Base-by-base conservation (phyloP, 2,329 filamentous ascomycete genomes). In the Hypoxylon sp. region DNA sequence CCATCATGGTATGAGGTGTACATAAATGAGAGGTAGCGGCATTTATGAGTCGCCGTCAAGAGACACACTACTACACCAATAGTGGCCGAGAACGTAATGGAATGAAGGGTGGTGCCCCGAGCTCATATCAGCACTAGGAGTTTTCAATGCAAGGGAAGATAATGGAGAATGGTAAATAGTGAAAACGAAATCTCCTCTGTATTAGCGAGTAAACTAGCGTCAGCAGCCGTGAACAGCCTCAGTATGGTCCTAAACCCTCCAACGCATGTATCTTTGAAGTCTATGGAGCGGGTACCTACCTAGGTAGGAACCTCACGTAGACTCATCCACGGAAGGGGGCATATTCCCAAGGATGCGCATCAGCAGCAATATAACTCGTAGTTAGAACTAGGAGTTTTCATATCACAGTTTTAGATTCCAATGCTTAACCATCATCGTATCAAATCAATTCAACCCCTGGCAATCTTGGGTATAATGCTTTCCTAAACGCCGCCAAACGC, bases 391-490 rank as follows among this genome's bases (percentile, higher is more conserved):
- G 13, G 32, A 44, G 27, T 29, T 29, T 32, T 42, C 37, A 52
- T 6, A 13, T 31, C 19, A 60, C 44, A 32, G 37, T 15, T 4
- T 4, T n/a, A 21, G 32, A 50, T 39, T 47, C 21, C 32, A 32
- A 13, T 35, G 29, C 29, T 11, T 13, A 47, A 19, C 39, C 31
- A 39, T 31, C 48, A 48, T 51, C 21, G 48, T 61, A 51, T 61
- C 42, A 61, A 60, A 61, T 55, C 54, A 56, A 54, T 46, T 27
- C 53, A 54, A 3, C 7, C 19, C 46, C 51, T 55, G 47, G 57
- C 54, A 67, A 67, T 68, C 50, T 59, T 65, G 74, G 74, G 74
- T 76, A 76, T 76, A 74, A 72, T 74, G 63, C 63, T 67, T 58
- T 70, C 69, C 73, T 60, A 24, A 73, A 75, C 73, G 73, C 73